phyloP scores from a whole-genome alignment of 257 asterid species.

The Ophiorrhiza pumila region DNA sequence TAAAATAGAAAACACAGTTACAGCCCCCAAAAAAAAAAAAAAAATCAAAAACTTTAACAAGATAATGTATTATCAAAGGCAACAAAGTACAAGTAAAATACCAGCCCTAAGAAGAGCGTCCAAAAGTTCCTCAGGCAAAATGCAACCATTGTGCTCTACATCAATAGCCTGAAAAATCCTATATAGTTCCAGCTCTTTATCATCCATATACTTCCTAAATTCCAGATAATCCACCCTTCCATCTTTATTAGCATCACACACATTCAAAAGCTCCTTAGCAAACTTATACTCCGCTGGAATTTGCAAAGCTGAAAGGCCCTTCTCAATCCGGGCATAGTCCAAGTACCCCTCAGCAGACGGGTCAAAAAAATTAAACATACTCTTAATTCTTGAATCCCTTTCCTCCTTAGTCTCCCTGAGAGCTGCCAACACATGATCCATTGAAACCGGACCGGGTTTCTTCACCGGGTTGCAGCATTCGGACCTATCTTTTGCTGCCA shows the following conservation, averaged over 20 bases:
- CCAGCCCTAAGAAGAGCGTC: constrained; percentile 92
- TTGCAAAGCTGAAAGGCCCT: constrained; percentile 89
- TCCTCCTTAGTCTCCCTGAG: constrained; percentile 78
- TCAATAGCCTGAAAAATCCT: constrained; percentile 93
- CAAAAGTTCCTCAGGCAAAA: constrained; percentile 96
- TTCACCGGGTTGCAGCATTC: constrained; percentile 81
- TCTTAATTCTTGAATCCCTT: constrained; percentile 68
- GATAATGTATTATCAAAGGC: background rate
- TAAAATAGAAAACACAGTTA: background rate
- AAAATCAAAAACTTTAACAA: background rate
- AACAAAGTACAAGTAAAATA: constrained; percentile 23
- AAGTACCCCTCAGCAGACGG: constrained; percentile 62
- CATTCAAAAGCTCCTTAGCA: constrained; percentile 84
- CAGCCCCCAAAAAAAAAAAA: background rate
- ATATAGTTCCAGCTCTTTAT: constrained; percentile 89
- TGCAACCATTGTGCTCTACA: constrained; percentile 91
- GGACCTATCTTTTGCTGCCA: constrained; percentile 45
- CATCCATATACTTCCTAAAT: constrained; percentile 95
- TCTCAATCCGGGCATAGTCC: constrained; percentile 65
- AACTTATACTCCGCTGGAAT: constrained; percentile 91
- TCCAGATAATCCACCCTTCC: constrained; percentile 94
- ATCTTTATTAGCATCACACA: constrained; percentile 80
- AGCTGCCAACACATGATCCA: constrained; percentile 89
- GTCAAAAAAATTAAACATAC: constrained; percentile 77
- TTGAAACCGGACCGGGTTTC: constrained; percentile 75